Evolutionary conservation across 179 eudicot species (phyloP), one percentile per base, ranked within the genome.

Genomic region (Nepenthes alata): DNA sequence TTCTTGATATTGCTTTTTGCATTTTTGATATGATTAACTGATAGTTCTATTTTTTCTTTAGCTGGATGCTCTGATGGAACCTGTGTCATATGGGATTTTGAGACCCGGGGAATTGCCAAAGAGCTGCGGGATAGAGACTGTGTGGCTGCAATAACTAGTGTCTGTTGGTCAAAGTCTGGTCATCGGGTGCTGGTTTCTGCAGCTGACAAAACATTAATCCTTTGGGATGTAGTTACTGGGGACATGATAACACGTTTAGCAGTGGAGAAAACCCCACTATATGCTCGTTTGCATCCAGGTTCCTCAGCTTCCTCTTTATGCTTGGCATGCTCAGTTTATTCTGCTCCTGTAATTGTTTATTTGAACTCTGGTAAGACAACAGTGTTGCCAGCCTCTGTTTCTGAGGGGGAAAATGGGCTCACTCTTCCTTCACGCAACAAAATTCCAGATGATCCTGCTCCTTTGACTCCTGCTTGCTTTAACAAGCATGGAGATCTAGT

Each of bases 1-100:
- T 34, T 37, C 41, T 58, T 48, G 41, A 53, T 56, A 34, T 47
- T 65, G 8, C 62, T 62, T 34, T 58, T 2, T 10, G 10, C 6
- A 2, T 64, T 1, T 37, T 38, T 25, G 25, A 25, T 25, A 25
- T 25, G 25, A 25, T 25, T 25, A 25, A 10, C 10, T 61, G 50
- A 44, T 47, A 4, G 62, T 59, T 25, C 55, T 52, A 12, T 49
- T 13, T 67, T 16, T 72, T 55, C 67, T 63, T 66, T 74, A 93
- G 97, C 98, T 80, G 99, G 99, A 44, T 94, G 99, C 76, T 76
- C 86, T 37, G 87, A 94, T 68, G 99, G 99, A 71, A 87, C 86
- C 71, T 90, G 97, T 74, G 70, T 94, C 52, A 79, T 94, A 60
- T 94, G 99, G 99, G 99, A 94, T 76, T 90, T 85, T 57, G 85